Percentiles rank a stretch among this genome's conserved stretches.
Conservation (phyloP, 208 protist species). For the Strigomonas culicis region DNA sequence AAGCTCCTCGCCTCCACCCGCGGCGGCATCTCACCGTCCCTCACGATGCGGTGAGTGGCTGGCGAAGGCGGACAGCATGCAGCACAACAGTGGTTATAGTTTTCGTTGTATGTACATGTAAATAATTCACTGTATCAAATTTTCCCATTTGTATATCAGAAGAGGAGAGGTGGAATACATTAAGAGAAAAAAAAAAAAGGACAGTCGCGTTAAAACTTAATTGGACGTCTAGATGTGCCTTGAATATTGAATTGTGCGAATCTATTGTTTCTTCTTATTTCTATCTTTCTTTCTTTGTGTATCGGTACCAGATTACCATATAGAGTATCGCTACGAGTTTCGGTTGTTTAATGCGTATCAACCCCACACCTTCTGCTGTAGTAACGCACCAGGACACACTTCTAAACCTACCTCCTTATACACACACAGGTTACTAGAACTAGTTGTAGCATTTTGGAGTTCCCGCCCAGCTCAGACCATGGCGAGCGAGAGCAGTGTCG, state of each 20-base stretch:
- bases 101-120: conserved; percentile 1
- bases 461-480: not conserved
- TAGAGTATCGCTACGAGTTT: too few species aligned
- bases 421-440: too few species aligned
- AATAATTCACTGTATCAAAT: not conserved
- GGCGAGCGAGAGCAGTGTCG: not conserved
- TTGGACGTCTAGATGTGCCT: too few species aligned
- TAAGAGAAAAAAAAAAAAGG: not conserved
- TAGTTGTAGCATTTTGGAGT: too few species aligned
- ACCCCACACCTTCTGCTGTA: not conserved
- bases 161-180: too few species aligned
- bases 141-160: not conserved
- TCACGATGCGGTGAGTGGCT: conserved; percentile 62
- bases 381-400: too few species aligned
- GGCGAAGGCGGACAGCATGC: not conserved
- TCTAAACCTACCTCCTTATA: too few species aligned
- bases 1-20: conserved; percentile 86
- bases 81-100: too few species aligned
- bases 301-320: not conserved
- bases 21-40: conserved; percentile 69
- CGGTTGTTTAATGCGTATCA: not conserved
- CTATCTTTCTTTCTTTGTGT: not conserved
- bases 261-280: conserved; percentile 3
- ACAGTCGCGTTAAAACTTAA: too few species aligned
- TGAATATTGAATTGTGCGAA: too few species aligned